Base-by-base conservation (phyloP, 306 rosid genomes). In the Trichosanthes cucumerina region DNA sequence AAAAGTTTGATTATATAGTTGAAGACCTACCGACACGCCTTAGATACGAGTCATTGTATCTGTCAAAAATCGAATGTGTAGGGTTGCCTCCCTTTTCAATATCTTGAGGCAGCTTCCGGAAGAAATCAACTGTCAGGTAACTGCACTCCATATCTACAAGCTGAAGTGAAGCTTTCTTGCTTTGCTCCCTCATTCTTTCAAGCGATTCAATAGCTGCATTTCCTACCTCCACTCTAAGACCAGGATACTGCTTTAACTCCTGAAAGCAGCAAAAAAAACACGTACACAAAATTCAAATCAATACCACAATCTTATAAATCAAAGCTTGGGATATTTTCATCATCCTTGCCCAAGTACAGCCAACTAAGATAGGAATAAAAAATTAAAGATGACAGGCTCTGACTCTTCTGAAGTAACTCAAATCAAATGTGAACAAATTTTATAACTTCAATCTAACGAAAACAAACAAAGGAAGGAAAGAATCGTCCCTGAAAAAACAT, bases 71-170 rank as follows among this genome's bases (percentile, higher is more conserved):
- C 15, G 98, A 93, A 86, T 91, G 98, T 0, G 98, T 90, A n/a
- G 98, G 96, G 82, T 91, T 92, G 86, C 98, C 98, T 14, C 98
- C 98, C 90, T 93, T 93, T 54, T 93, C 98, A 80, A 93, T 86
- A 76, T 93, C 96, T 71, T 93, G 98, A 81, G 98, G 98, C 80
- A 93, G 96, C 85, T 87, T 93, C 72, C 98, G 88, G 81, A 93
- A 93, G 94, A 86, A 93, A 63, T 93, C 98, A 59, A 92, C 97
- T 0, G 96, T 93, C 83, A 93, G 87, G 88, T 93, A 93, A 79
- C 96, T 87, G 77, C 91, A 83, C 79, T 93, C 98, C 98, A 93
- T 93, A 75, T 93, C 98, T 75, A 93, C 98, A 24, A 93, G 88
- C 84, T 84, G 88, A 2, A 93, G 91, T 0, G 98, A 83, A 58